phyloP scores from a whole-genome alignment of 441 rosid species.

The Populus tomentosa region DNA sequence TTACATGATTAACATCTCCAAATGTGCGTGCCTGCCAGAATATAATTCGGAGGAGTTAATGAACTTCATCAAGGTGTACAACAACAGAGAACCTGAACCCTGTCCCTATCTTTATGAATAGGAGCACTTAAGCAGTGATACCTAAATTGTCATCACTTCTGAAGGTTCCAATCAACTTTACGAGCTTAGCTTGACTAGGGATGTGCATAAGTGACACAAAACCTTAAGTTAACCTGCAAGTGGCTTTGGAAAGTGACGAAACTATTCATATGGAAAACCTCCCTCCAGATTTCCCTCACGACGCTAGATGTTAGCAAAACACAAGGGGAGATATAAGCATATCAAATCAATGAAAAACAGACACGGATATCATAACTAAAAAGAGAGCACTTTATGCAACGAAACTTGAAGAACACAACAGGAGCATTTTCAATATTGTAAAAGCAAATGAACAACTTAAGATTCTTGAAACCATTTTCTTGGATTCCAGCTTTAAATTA shows the following conservation, averaged over 20 bases:
- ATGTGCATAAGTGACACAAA: neutral
- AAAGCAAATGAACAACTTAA: neutral
- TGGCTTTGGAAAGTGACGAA: neutral
- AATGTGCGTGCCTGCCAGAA: neutral
- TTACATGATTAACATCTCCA: too few relatives aligned
- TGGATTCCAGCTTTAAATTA: neutral
- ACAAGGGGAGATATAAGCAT: neutral
- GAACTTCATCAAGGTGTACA: neutral
- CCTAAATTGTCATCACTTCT: too few relatives aligned
- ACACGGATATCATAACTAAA: neutral
- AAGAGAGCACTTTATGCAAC: neutral
- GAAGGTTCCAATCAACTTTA: too few relatives aligned
- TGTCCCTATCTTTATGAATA: too few relatives aligned
- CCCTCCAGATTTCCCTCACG: neutral
- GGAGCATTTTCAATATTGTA: neutral
- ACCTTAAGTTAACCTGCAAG: neutral
- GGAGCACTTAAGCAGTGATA: neutral
- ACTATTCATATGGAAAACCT: too few relatives aligned
- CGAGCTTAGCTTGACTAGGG: too few relatives aligned
- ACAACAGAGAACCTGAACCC: too few relatives aligned
- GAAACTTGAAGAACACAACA: neutral
- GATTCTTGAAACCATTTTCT: constrained; percentile 2
- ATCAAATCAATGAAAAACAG: neutral
- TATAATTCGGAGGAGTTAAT: neutral
- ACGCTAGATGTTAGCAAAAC: neutral